These are phyloP conservation scores for Paspalum notatum DNA, from an alignment of 176 grass and related monocot genomes.

Conservation along the genomic window DNA sequence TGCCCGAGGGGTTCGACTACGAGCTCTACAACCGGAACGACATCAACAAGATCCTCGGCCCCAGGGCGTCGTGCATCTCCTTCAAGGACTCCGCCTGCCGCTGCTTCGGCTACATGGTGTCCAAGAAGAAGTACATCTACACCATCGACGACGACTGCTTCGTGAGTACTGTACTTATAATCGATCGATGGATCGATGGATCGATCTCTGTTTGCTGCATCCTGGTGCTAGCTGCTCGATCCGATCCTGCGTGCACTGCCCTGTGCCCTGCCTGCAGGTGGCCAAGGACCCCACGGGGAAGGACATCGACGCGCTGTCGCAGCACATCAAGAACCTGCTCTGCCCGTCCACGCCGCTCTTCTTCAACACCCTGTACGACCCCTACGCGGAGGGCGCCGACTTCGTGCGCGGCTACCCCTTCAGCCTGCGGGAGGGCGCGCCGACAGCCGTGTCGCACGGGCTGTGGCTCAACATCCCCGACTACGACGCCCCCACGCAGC, in stretches of 20 bases:
- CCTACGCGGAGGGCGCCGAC: conserved; percentile 54
- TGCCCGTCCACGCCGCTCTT: conserved; percentile 69
- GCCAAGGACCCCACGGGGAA: conserved; percentile 68
- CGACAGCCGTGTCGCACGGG: conserved; percentile 56
- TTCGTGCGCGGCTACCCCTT: conserved; percentile 77
- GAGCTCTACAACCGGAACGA: conserved; percentile 90
- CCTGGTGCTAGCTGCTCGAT: too few species aligned
- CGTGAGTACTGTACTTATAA: conserved; percentile 36
- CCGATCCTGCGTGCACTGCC: too few species aligned
- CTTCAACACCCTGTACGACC: conserved; percentile 76
- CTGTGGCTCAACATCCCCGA: conserved; percentile 72
- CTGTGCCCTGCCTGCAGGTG: conserved; percentile 38
- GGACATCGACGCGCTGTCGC: conserved; percentile 67
- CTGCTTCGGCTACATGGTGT: conserved; percentile 77
- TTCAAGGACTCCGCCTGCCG: conserved; percentile 82
- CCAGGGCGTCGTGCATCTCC: conserved; percentile 68
- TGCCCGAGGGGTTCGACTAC: conserved; percentile 81
- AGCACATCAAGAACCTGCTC: conserved; percentile 76
- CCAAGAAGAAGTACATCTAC: conserved; percentile 84
- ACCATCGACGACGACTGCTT: conserved; percentile 83
- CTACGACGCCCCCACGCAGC: conserved; percentile 74
- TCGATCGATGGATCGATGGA: too few species aligned
- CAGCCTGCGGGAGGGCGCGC: conserved; percentile 65
- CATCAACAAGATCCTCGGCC: conserved; percentile 72
- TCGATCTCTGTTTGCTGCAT: neutral